Evolutionary conservation across 148 eudicot genomes (phyloP), one percentile per base, ranked within the genome.

Genomic region (Rhododendron ovatum): DNA sequence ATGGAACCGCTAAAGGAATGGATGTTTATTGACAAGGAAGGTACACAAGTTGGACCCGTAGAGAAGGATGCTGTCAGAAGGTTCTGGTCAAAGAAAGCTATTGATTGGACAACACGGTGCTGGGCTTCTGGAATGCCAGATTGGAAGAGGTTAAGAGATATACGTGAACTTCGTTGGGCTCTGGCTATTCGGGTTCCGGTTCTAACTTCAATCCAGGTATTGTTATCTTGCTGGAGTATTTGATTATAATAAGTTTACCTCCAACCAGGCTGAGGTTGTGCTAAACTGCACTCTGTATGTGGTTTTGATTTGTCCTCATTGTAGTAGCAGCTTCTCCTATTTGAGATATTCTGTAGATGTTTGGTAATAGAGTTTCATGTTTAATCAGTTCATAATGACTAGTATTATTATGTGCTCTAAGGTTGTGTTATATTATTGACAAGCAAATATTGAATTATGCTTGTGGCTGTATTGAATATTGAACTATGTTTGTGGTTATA

Each of bases 1-100:
- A 97, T 95, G 98, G 99, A 97, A 89, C 99, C 99, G 15, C 87
- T 92, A n/a, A 97, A 97, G 92, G 98, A 95, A 84, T 97, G 99
- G 99, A 91, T 91, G 93, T 93, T 92, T 85, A 89, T 93, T 83
- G 93, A 95, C 90, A 95, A 92, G 88, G 91, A 95, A 69, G 98
- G 98, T 84, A 84, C 85, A 86, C 94, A 97, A 92, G 91, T 93
- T 85, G 99, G 99, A 81, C 99, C 99, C 18, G 89, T 97, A 89
- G 99, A 97, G 91, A 97, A 97, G 89, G 99, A 97, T 91, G 98
- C 98, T 75, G 88, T 97, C 80, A 93, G 99, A 92, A 93, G 98
- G 88, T 88, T 97, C 53, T 97, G 98, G 96, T 97, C 99, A 57
- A 93, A 90, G 88, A 91, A 93, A 83, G 91, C 85, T 83, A 95